phyloP scores from a whole-genome alignment of 1,139 yeast species.

The Debaryomycetaceae sp. region DNA sequence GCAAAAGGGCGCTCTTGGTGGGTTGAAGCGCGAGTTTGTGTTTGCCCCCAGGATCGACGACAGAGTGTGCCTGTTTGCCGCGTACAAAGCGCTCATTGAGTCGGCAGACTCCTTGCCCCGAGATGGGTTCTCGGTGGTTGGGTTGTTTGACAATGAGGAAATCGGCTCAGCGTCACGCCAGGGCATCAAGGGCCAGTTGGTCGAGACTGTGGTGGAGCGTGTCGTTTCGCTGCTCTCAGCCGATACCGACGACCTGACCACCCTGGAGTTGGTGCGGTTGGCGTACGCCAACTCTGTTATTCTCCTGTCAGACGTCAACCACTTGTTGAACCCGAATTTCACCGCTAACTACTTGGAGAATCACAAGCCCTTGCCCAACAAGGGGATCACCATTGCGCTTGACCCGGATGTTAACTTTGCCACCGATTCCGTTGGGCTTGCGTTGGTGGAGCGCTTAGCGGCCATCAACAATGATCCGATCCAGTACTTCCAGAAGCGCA shows the following conservation, averaged over 20 bases:
- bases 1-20: slow-evolving; percentile 61
- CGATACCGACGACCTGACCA: slow-evolving; percentile 15
- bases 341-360: slow-evolving; percentile 57
- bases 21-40: slow-evolving; percentile 55
- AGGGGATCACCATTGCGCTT: slow-evolving; percentile 63
- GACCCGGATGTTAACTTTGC: slow-evolving; percentile 82
- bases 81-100: slow-evolving; percentile 49
- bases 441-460: slow-evolving; percentile 64
- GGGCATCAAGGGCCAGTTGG: slow-evolving; percentile 54
- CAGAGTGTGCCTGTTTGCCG: slow-evolving; percentile 60
- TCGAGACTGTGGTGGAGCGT: slow-evolving; percentile 41
- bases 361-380: slow-evolving; percentile 76
- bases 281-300: slow-evolving; percentile 54
- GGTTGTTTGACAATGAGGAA: slow-evolving; percentile 60
- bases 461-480: slow-evolving; percentile 53
- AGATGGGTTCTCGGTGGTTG: slow-evolving; percentile 45
- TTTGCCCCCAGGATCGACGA: slow-evolving; percentile 68
- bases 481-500: slow-evolving; percentile 69
- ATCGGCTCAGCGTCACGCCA: slow-evolving; percentile 57
- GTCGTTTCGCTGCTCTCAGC: slow-evolving; percentile 19
- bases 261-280: slow-evolving; percentile 19
- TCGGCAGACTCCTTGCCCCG: slow-evolving; percentile 18
- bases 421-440: slow-evolving; percentile 68
- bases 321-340: slow-evolving; percentile 62
- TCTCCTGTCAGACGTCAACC: slow-evolving; percentile 65